Evolutionary conservation across 1,284 basidiomycete genomes (phyloP), one percentile per base, ranked within the genome.

Genomic region (Neolentinus lepideus): DNA sequence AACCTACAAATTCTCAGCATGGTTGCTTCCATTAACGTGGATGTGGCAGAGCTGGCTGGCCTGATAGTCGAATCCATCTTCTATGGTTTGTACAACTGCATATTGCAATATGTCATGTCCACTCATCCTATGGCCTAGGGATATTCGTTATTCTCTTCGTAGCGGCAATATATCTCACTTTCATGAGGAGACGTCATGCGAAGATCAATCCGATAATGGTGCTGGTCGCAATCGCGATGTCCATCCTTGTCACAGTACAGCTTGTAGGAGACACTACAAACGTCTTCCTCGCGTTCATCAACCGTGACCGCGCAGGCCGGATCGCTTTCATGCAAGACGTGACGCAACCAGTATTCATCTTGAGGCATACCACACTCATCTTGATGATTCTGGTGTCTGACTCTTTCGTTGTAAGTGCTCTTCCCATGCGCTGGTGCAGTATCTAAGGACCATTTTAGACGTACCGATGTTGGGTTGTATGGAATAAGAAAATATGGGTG

Each of bases 361-460:
- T 31, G 31, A 55, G 52, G 50, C 48, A 52, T 33, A 24, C 48
- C 27, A 51, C 35, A 3, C 31, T 24, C 16, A 31, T 51, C 19
- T 36, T 31, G 2, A 38, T 43, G 47, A 51, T 55, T 26, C 31
- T 55, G 2, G 29, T 55, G 22, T 47, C 25, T 21, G 54, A 55
- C 36, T 31, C 33, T 16, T 21, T 55, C 14, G 54, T 55, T n/a
- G 54, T 55, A 10, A n/a, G 54, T 55, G 21, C n/a, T 24, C 3
- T 8, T 53, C 36, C n/a, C 1, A 50, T 61, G 61, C 59, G 57
- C 71, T 72, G 8, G 69, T 64, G 51, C 76, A 79, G 55, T 75
- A 76, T 77, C 78, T 79, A 36, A 76, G 60, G 6, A 78, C 69
- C 72, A 61, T 75, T n/a, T 21, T 21, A 63, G 62, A 59, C 47